Base-by-base conservation (phyloP, 352 stramenopile genomes). In the Plasmopara muralis region DNA sequence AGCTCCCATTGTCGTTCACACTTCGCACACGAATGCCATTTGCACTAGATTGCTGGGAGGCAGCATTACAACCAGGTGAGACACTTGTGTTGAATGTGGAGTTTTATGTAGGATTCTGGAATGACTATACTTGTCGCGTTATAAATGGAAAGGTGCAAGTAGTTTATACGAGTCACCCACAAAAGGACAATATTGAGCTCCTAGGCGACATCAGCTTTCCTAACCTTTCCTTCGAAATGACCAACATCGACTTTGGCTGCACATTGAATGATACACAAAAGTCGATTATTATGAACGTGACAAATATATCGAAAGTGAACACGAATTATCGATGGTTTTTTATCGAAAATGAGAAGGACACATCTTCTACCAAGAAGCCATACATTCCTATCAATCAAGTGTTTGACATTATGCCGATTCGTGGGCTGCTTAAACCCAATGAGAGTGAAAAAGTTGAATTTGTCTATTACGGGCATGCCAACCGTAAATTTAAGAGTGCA, bases 251-350 rank as follows among this genome's bases (percentile, higher is more conserved):
- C 51, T 98, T 98, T 58, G 94, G 94, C 20, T 97, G 87, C 62
- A 83, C 95, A 15, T 72, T 98, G 29, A 98, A 98, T 60, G 94
- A 98, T 64, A 98, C 94, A 10, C 89, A 95, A 47, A 96, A 95
- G 50, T 83, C 87, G 16, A 74, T 95, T 49, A 64, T 55, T 13
- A 60, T 98, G 31, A 70, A 70, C 9, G 72, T 97, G 9, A 94
- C 80, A 34, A 98, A 98, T 55, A 66, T 82, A 15, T 97, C 87
- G 0, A 90, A 93, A 52, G 87, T 98, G 4, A 62, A 90, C 47
- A 95, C 83, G 16, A 65, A 60, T 20, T 97, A 96, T 48, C 69
- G 74, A 2, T 98, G 94, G 94, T 72, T 95, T n/a, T 98, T 98
- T 37, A 77, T 97, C 29, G 94, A 98, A 49, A 82, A 97, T 47